Percentiles rank a stretch among this genome's conserved stretches.
Conservation (phyloP, 192 early-diverging fungal species). For the Coemansia sp. region DNA sequence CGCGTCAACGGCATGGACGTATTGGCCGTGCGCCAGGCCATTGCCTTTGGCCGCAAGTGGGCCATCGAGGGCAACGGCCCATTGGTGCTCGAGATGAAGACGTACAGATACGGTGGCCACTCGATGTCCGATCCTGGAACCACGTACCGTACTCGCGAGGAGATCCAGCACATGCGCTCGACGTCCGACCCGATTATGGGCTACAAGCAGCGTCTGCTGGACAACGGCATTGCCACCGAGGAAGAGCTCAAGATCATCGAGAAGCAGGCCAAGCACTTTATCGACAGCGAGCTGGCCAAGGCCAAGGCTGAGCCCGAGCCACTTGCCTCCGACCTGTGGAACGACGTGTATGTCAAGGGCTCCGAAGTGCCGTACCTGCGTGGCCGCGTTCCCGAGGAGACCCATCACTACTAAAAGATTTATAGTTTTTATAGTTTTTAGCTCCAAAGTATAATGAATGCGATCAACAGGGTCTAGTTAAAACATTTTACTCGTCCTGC, state of each 20-base stretch:
- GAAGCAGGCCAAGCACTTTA: slow-evolving; percentile 81
- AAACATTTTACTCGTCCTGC: too few relatives aligned
- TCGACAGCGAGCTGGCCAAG: slow-evolving; percentile 83
- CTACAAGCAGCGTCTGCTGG: slow-evolving; percentile 80
- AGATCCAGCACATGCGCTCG: slow-evolving; percentile 97
- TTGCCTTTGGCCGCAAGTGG: slow-evolving; percentile 83
- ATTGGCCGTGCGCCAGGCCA: slow-evolving; percentile 86
- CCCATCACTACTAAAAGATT: slow-evolving; percentile 56
- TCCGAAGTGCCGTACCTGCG: slow-evolving; percentile 70
- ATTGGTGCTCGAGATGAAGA: slow-evolving; percentile 91
- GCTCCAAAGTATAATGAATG: too few relatives aligned
- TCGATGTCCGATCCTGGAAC: slow-evolving; percentile 99
- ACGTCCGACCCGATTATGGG: slow-evolving; percentile 93
- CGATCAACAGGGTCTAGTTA: too few relatives aligned
- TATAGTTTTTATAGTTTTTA: too few relatives aligned
- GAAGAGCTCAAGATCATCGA: slow-evolving; percentile 92
- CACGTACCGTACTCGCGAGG: slow-evolving; percentile 98
- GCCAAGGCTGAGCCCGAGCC: slow-evolving; percentile 82
- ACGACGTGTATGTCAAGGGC: slow-evolving; percentile 81
- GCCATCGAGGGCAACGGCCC: slow-evolving; percentile 81
- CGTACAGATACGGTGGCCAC: slow-evolving; percentile 99
- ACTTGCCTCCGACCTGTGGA: slow-evolving; percentile 66
- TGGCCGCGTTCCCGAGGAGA: slow-evolving; percentile 81
- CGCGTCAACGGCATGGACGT: slow-evolving; percentile 94
- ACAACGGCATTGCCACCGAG: slow-evolving; percentile 69